Conservation (phyloP, 352 stramenopile species). For the Pilasporangium apinafurcum region DNA sequence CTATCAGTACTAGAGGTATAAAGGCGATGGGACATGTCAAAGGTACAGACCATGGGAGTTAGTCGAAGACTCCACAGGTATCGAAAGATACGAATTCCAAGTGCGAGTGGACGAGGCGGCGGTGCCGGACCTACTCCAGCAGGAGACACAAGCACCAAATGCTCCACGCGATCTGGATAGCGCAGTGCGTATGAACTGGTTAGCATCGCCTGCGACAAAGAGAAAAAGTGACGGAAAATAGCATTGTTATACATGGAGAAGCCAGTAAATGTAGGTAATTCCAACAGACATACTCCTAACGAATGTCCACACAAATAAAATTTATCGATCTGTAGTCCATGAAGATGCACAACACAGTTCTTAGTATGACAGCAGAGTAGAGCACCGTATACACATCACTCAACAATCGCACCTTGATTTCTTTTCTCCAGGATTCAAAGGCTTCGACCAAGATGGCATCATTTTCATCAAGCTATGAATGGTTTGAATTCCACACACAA, state of each 20-base stretch:
- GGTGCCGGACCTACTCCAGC: constrained; percentile 46
- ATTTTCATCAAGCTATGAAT: constrained; percentile 37
- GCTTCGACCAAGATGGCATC: constrained; percentile 53
- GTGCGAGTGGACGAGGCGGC: constrained; percentile 11
- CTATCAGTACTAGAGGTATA: background rate
- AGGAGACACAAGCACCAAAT: constrained; percentile 57
- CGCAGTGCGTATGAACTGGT: constrained; percentile 39
- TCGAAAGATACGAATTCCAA: constrained; percentile 38
- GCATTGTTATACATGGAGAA: too few relatives aligned
- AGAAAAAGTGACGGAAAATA: too few relatives aligned
- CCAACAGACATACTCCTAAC: constrained; percentile 30
- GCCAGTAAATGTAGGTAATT: background rate
- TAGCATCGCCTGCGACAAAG: constrained; percentile 43
- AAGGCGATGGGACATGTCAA: background rate
- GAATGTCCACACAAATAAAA: constrained; percentile 60
- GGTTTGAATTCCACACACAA: background rate
- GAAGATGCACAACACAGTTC: background rate
- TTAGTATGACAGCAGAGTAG: background rate
- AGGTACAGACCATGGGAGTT: constrained; percentile 37
- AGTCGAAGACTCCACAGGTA: constrained; percentile 42
- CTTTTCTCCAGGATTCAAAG: constrained; percentile 58
- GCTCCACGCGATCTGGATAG: constrained; percentile 35
- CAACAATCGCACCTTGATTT: constrained; percentile 21
- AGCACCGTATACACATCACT: background rate
- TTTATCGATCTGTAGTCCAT: constrained; percentile 29